These are phyloP conservation scores for Collariella sp. DNA, from an alignment of 495 filamentous ascomycete species.

Conservation along the genomic window DNA sequence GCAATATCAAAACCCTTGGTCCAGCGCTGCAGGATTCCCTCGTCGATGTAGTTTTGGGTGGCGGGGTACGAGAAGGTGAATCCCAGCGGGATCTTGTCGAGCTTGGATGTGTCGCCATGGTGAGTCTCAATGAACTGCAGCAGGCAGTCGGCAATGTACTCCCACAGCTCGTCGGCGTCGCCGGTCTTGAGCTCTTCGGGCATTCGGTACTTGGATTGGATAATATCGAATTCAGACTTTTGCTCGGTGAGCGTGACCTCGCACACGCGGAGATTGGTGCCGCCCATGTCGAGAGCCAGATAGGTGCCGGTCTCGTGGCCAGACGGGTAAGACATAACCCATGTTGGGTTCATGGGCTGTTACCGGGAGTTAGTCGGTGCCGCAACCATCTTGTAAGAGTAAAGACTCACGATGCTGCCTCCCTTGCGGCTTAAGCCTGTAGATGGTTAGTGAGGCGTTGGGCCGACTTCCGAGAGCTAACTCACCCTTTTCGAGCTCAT, in stretches of 20 bases:
- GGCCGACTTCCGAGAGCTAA: neutral
- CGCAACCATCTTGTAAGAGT: too few relatives aligned
- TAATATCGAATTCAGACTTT: conserved; percentile 96
- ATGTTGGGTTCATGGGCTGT: conserved; percentile 98
- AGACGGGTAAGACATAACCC: conserved; percentile 90
- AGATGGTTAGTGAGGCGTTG: neutral
- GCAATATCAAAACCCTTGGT: conserved; percentile 98
- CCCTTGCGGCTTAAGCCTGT: conserved; percentile 77
- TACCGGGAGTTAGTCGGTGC: conserved; percentile 10
- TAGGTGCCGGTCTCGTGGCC: conserved; percentile 86
- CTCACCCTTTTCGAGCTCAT: conserved; percentile 77
- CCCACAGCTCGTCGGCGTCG: conserved; percentile 86
- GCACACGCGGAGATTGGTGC: conserved; percentile 96
- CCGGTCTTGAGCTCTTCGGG: conserved; percentile 93
- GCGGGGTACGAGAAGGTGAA: conserved; percentile 99
- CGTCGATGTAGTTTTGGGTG: conserved; percentile 92
- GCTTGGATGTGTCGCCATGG: conserved; percentile 55
- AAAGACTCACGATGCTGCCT: conserved; percentile 76
- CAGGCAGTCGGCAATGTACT: conserved; percentile 94
- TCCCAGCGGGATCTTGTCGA: conserved; percentile 69
- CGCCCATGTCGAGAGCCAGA: conserved; percentile 94
- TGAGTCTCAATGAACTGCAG: conserved; percentile 93
- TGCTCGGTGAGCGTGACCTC: conserved; percentile 85
- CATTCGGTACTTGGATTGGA: conserved; percentile 96
- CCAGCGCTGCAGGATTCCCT: conserved; percentile 93